A percentile compares a stretch with the other conserved stretches of the same genome.
Conservation (phyloP, 2,329 filamentous ascomycete species). For the Xylariaceae sp. region DNA sequence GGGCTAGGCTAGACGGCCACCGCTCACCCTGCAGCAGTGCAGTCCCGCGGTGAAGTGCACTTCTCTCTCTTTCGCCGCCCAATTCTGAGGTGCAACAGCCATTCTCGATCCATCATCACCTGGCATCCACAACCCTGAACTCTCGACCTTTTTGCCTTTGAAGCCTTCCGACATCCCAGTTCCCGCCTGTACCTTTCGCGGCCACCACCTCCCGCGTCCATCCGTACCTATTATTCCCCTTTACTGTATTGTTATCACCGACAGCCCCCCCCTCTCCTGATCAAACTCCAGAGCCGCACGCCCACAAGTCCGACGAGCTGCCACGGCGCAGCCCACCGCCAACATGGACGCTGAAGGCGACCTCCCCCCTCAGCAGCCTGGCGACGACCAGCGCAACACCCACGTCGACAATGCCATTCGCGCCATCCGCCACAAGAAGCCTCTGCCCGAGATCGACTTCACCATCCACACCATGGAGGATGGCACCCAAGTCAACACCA, state of each 20-base stretch:
- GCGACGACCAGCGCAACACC: conserved; percentile 49
- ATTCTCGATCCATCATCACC: too few species aligned
- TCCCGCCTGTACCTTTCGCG: background rate
- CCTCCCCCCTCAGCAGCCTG: conserved; percentile 33
- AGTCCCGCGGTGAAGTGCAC: too few species aligned
- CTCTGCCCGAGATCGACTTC: conserved; percentile 96
- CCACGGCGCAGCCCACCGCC: conserved; percentile 26
- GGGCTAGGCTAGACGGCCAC: too few species aligned
- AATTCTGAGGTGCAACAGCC: too few species aligned
- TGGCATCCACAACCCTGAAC: too few species aligned
- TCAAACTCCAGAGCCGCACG: too few species aligned
- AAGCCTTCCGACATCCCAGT: background rate
- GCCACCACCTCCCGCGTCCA: background rate
- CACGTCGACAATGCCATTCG: conserved; percentile 87
- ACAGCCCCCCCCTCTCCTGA: background rate
- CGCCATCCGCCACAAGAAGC: conserved; percentile 92
- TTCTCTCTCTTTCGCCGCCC: too few species aligned
- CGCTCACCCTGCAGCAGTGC: too few species aligned
- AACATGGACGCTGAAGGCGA: conserved; percentile 50
- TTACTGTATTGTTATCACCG: background rate
- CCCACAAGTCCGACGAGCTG: conserved; percentile 5
- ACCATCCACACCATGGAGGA: conserved; percentile 98
- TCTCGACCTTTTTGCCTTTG: too few species aligned
- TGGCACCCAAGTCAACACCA: conserved; percentile 88
- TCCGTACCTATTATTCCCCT: background rate